Conservation (phyloP, 495 filamentous ascomycete species). For the Xylaria cubensis region DNA sequence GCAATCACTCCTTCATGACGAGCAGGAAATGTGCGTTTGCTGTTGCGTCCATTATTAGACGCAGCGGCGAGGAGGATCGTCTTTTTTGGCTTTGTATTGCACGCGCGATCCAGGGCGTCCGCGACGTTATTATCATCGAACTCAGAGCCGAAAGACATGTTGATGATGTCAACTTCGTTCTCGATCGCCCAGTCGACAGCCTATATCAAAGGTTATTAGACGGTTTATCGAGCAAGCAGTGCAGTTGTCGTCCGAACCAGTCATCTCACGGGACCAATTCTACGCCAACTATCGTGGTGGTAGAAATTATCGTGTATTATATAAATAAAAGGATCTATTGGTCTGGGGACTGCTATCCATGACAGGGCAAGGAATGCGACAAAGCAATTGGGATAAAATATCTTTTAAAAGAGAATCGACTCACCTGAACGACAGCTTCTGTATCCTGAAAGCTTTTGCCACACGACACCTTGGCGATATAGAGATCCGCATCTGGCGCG, state of each 20-base stretch:
- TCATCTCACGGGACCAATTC: neutral
- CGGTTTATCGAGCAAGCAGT: neutral
- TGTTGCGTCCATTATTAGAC: no score
- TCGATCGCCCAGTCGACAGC: neutral
- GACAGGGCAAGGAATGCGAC: neutral
- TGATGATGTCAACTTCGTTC: conserved; percentile 2
- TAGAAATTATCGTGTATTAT: neutral
- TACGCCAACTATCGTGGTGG: neutral
- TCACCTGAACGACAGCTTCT: neutral
- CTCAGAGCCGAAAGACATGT: neutral
- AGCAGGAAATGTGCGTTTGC: no score
- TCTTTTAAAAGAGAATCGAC: neutral
- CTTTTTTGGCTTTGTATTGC: no score
- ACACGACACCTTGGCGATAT: neutral
- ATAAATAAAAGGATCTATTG: neutral
- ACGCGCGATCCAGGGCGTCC: no score
- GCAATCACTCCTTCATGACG: no score
- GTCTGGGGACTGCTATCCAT: neutral
- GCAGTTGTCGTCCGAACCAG: neutral
- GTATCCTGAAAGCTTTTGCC: neutral
- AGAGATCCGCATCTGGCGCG: conserved; percentile 1
- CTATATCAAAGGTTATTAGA: neutral
- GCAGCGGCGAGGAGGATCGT: no score
- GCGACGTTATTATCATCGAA: neutral
- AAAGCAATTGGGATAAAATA: neutral